Evolutionary conservation across 352 stramenopile species (phyloP), one percentile per base, ranked within the genome.

Genomic region (Phytophthora boehmeriae): DNA sequence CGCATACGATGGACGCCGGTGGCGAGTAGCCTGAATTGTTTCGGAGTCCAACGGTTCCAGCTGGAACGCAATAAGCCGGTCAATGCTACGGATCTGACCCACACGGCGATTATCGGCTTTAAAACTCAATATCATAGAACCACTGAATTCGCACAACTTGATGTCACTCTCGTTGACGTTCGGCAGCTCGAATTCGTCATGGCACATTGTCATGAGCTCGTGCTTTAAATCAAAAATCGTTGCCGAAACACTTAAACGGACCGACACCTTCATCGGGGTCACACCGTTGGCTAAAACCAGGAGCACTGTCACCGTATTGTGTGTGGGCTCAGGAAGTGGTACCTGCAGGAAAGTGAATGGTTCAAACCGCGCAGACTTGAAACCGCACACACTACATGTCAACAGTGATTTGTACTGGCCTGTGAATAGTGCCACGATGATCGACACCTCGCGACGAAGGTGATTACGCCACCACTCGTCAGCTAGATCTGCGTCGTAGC

Each of bases 391-490:
- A 51, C 88, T 93, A 69, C 98, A 99, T 25, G 90, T 98, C 22
- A 99, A 68, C 20, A 98, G 80, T 58, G 92, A 98, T 70, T 99
- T 99, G 81, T 99, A 99, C 78, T 99, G 98, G 0, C 98, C 98
- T 8, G 94, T 98, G 66, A 99, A 99, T 4, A 99, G 80, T n/a
- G 97, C 97, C 14, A 99, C 97, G 47, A 99, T 97, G 53, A 99
- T 98, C 9, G 92, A 99, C 39, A 99, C 88, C 73, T 99, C 97
- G 27, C 98, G 82, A 36, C 96, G 89, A 22, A 99, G 80, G 73
- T 99, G 97, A 63, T 99, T 99, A 14, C 89, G 77, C 98, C 98
- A 99, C 97, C 97, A 99, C 70, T 99, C 98, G 56, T 99, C 93
- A 9, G 98, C 98, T 23, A 99, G 73, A 71, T 99, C 97, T 8